Evolutionary conservation across 2,329 filamentous ascomycete genomes (phyloP).

Genomic region (Tolypocladium cylindrosporum): DNA sequence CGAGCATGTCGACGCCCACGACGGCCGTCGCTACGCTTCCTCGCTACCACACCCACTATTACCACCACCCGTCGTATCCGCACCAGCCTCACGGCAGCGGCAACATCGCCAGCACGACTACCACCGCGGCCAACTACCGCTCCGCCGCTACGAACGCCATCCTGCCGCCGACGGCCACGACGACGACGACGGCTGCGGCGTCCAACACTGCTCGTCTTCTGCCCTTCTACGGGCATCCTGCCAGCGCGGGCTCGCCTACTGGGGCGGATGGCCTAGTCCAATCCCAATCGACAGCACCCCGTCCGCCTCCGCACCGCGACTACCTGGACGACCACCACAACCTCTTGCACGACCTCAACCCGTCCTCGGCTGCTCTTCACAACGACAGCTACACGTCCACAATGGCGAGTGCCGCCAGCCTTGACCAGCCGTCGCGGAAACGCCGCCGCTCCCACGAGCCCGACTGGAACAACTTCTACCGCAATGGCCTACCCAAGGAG

Average conservation of each 20-base stretch:
- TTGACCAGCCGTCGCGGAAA: constrained; percentile 30
- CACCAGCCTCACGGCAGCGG: constrained; percentile 23
- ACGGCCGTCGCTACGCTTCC: constrained; percentile 65
- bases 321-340: constrained; percentile 12
- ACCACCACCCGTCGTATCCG: constrained; percentile 50
- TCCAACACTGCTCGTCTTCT: constrained; percentile 14
- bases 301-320: constrained; percentile 19
- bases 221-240: constrained; percentile 16
- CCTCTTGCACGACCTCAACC: constrained; percentile 7
- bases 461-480: constrained; percentile 74
- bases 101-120: constrained; percentile 10
- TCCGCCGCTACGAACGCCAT: constrained; percentile 15
- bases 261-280: constrained; percentile 20
- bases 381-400: constrained; percentile 8
- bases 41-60: constrained; percentile 55
- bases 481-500: constrained; percentile 74
- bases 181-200: constrained; percentile 11
- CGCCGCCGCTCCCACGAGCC: constrained; percentile 52
- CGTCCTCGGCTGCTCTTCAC: constrained; percentile 12
- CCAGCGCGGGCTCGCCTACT: constrained; percentile 18
- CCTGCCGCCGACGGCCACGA: constrained; percentile 12
- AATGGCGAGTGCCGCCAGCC: constrained; percentile 14
- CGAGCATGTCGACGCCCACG: constrained; percentile 68
- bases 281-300: constrained; percentile 18
- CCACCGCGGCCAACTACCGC: constrained; percentile 17